phyloP scores from a whole-genome alignment of 768 basidiomycete species.

The Lactifluus pinguis region DNA sequence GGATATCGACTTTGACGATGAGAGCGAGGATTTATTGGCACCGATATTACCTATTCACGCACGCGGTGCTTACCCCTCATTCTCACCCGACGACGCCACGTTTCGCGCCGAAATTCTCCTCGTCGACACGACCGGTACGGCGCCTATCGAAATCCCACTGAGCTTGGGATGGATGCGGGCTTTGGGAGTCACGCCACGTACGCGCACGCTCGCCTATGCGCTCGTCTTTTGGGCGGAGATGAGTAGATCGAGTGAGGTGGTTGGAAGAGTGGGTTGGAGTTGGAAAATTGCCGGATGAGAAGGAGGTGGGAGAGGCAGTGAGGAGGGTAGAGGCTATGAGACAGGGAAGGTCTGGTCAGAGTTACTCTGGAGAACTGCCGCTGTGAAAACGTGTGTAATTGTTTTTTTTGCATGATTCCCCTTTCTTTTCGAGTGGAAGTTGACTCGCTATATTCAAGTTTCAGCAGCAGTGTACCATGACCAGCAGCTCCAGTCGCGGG shows the following conservation, averaged over 20 bases:
- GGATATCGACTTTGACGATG: not conserved
- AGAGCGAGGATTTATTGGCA: not conserved
- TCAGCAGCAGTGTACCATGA: too few relatives aligned
- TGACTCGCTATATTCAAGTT: too few relatives aligned
- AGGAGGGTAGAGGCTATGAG: not conserved
- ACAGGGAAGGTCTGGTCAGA: too few relatives aligned
- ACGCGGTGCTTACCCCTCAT: conserved; percentile 26
- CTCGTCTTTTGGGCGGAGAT: conserved; percentile 69
- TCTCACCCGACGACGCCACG: conserved; percentile 41
- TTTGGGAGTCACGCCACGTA: conserved; percentile 43
- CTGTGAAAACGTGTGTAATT: too few relatives aligned
- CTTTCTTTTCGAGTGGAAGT: too few relatives aligned
- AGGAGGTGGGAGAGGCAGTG: conserved; percentile 18
- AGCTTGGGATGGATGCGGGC: conserved; percentile 67
- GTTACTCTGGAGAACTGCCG: too few relatives aligned
- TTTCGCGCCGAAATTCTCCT: conserved; percentile 32
- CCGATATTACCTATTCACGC: conserved; percentile 14
- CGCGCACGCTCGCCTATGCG: conserved; percentile 47
- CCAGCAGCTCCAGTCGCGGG: too few relatives aligned
- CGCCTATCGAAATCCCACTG: conserved; percentile 48
- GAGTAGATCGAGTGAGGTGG: conserved; percentile 35
- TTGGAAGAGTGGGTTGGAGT: conserved; percentile 24
- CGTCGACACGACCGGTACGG: too few relatives aligned
- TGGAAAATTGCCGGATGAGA: conserved; percentile 21
- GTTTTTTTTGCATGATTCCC: conserved; percentile 24